Evolutionary conservation across 139 green algal genomes (phyloP).

Genomic region (Haematococcus lacustris): DNA sequence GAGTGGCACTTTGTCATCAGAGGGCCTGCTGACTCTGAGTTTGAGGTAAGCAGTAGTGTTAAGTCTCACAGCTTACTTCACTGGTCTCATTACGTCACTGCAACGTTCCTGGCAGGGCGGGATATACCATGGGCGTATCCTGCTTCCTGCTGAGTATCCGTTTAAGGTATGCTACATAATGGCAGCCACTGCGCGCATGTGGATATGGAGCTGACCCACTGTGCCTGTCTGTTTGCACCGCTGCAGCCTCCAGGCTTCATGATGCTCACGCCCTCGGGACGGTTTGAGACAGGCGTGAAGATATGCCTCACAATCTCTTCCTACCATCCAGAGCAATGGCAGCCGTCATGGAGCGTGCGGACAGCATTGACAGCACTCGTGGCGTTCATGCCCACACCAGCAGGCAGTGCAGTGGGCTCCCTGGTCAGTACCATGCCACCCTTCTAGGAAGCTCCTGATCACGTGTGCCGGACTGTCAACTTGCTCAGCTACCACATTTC

Average conservation of each 20-base stretch:
- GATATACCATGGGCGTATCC: conserved; percentile 96
- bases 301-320: conserved; percentile 96
- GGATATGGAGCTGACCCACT: too few relatives aligned
- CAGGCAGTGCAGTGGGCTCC: conserved; percentile 82
- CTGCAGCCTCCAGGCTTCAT: conserved; percentile 79
- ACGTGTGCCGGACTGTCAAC: neutral
- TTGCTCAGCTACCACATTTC: neutral
- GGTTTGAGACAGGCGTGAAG: conserved; percentile 81
- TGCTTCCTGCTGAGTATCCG: conserved; percentile 94
- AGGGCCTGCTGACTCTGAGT: conserved; percentile 83
- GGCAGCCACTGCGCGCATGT: too few relatives aligned
- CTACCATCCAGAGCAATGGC: conserved; percentile 97
- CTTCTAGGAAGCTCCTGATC: neutral
- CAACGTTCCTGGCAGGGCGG: conserved; percentile 74
- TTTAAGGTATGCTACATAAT: conserved; percentile 79
- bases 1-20: conserved; percentile 97
- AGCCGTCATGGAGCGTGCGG: conserved; percentile 93
- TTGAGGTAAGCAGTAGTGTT: conserved; percentile 60
- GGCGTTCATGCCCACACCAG: conserved; percentile 90
- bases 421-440: conserved; percentile 40
- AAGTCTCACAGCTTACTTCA: neutral
- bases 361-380: conserved; percentile 88
- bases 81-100: too few relatives aligned
- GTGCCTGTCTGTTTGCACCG: neutral
- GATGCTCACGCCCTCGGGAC: conserved; percentile 86